Evolutionary conservation across 768 basidiomycete species (phyloP).

Genomic region (Exsudoporus frostii): DNA sequence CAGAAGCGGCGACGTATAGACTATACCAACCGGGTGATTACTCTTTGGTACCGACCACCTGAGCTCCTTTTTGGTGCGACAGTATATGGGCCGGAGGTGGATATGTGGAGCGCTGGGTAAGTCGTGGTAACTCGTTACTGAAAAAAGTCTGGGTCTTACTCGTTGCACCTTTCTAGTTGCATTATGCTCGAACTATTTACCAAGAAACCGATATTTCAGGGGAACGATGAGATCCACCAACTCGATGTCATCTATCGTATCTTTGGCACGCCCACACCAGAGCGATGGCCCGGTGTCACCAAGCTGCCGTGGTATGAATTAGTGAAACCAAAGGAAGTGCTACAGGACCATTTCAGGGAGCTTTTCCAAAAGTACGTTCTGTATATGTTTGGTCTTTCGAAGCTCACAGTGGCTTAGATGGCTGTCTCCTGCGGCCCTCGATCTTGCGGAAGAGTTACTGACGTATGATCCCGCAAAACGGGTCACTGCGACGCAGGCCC

Average conservation of each 20-base stretch:
- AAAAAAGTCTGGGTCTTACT: not conserved
- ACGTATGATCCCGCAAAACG: conserved; percentile 78
- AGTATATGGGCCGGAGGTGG: conserved; percentile 94
- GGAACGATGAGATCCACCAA: conserved; percentile 96
- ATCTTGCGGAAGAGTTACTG: conserved; percentile 81
- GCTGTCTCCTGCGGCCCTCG: conserved; percentile 81
- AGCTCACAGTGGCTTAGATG: conserved; percentile 47
- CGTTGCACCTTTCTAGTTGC: conserved; percentile 52
- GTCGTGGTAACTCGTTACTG: not conserved
- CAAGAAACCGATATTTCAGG: conserved; percentile 96
- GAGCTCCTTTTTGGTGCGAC: conserved; percentile 95
- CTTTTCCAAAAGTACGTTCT: conserved; percentile 76
- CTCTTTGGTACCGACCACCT: conserved; percentile 96
- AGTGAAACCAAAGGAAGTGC: conserved; percentile 79
- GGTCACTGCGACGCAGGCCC: conserved; percentile 74
- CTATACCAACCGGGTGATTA: conserved; percentile 99
- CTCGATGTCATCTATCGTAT: conserved; percentile 90
- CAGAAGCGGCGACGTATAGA: conserved; percentile 86
- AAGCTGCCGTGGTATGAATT: conserved; percentile 98
- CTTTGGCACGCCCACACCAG: conserved; percentile 81
- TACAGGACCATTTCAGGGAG: conserved; percentile 76
- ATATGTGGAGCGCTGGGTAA: conserved; percentile 99
- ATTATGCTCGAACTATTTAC: conserved; percentile 98
- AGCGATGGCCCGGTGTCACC: conserved; percentile 78
- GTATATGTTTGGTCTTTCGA: not conserved